phyloP scores from a whole-genome alignment of 108 stramenopile species.

The Epithemia pelagica region DNA sequence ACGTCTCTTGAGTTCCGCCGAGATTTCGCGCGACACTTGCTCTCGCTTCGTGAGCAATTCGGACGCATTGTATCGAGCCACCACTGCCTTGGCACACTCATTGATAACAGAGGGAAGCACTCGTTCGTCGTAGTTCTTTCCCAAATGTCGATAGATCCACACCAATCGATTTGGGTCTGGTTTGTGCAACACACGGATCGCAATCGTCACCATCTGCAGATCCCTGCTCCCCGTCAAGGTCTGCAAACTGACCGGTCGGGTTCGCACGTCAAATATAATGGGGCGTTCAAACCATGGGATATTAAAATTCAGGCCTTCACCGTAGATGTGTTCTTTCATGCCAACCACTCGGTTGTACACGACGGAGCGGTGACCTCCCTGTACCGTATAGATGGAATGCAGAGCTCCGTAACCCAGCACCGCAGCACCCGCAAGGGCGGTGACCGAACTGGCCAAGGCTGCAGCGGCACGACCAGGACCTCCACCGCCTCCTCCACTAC shows the following conservation, averaged over 20 bases:
- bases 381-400: conserved; percentile 90
- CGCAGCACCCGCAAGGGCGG: conserved; percentile 63
- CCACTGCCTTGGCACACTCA: conserved; percentile 99
- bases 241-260: conserved; percentile 90
- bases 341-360: conserved; percentile 94
- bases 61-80: conserved; percentile 98
- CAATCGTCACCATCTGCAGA: conserved; percentile 99
- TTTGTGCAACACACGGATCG: conserved; percentile 96
- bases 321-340: conserved; percentile 81
- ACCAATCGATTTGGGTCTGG: conserved; percentile 86
- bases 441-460: conserved; percentile 65
- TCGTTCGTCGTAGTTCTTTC: conserved; percentile 96
- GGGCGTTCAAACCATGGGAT: conserved; percentile 99
- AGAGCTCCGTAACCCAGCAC: conserved; percentile 88
- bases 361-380: conserved; percentile 97
- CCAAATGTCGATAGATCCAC: conserved; percentile 91
- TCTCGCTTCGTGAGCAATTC: conserved; percentile 99
- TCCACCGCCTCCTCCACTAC: conserved; percentile 59
- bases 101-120: conserved; percentile 98
- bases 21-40: conserved; percentile 79
- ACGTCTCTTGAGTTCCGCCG: conserved; percentile 69
- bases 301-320: conserved; percentile 96
- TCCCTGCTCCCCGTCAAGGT: conserved; percentile 96
- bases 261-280: conserved; percentile 93
- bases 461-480: conserved; percentile 64